A percentile compares a stretch with the other conserved stretches of the same genome.
These are phyloP conservation scores for Exophiala phaeomuriformis DNA, from an alignment of 2,329 filamentous ascomycete species.

Conservation along the genomic window DNA sequence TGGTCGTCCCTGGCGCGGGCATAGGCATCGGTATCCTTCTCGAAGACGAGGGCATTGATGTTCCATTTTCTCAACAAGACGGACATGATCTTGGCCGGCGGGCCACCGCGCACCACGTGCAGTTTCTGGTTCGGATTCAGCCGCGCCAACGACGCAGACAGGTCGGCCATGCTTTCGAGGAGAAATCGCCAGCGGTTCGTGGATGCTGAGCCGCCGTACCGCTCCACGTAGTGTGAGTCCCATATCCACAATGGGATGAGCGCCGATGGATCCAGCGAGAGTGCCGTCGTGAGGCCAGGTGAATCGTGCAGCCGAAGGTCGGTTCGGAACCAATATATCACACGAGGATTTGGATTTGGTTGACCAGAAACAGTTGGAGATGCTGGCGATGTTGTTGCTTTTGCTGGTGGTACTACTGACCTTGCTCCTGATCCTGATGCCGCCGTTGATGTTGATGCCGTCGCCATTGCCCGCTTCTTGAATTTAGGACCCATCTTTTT, in stretches of 20 bases:
- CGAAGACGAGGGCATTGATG: slow-evolving; percentile 69
- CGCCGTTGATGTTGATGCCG: no score
- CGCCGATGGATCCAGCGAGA: slow-evolving; percentile 60
- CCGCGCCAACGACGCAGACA: slow-evolving; percentile 57
- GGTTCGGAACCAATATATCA: slow-evolving; percentile 73
- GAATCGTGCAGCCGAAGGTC: slow-evolving; percentile 72
- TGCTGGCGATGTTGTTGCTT: no score
- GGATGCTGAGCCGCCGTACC: slow-evolving; percentile 52
- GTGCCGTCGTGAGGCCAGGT: slow-evolving; percentile 62
- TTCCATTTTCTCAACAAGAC: slow-evolving; percentile 68
- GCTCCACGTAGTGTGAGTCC: slow-evolving; percentile 74
- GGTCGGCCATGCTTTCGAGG: slow-evolving; percentile 63
- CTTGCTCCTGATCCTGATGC: no score
- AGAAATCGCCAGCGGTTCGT: slow-evolving; percentile 69
- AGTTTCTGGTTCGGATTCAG: slow-evolving; percentile 66
- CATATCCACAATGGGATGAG: slow-evolving; percentile 73
- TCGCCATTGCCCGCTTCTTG: no score
- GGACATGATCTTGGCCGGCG: slow-evolving; percentile 61
- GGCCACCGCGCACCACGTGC: slow-evolving; percentile 60
- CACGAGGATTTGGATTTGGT: slow-evolving; percentile 37
- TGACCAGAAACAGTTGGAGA: no score
- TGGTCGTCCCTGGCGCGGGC: slow-evolving; percentile 56
- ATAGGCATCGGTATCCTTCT: slow-evolving; percentile 71
- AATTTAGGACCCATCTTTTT: no score
- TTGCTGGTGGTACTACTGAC: no score